These are phyloP conservation scores for Melampsora abietis-canadensis DNA, from an alignment of 1,284 basidiomycete genomes.

Conservation along the genomic window DNA sequence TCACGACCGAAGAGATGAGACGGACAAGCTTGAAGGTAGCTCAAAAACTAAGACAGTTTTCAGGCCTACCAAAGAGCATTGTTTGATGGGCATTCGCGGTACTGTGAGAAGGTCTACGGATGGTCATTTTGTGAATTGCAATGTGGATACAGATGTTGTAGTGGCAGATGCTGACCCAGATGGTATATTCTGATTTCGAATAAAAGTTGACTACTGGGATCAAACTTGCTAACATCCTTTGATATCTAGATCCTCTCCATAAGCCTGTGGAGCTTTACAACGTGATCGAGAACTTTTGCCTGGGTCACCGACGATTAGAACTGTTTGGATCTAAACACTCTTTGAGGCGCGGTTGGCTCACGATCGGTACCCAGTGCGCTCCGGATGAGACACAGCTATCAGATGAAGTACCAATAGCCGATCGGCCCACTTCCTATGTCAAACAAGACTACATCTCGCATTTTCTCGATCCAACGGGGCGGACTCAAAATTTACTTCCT, in stretches of 20 bases:
- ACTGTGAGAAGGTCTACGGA: conserved; percentile 92
- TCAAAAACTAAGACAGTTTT: conserved; percentile 58
- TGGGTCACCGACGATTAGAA: conserved; percentile 85
- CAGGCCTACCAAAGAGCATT: conserved; percentile 88
- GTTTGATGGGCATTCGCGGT: conserved; percentile 95
- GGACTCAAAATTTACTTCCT: conserved; percentile 38
- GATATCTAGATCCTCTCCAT: conserved; percentile 63
- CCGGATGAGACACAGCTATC: conserved; percentile 42
- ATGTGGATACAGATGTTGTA: conserved; percentile 65
- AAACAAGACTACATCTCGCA: conserved; percentile 20
- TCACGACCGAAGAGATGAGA: conserved; percentile 2
- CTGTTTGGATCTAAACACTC: conserved; percentile 74
- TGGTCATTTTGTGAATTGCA: conserved; percentile 94
- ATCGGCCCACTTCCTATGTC: conserved; percentile 22
- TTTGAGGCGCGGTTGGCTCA: conserved; percentile 86
- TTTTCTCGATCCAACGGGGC: conserved; percentile 29
- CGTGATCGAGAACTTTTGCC: conserved; percentile 94
- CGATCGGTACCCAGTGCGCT: conserved; percentile 60
- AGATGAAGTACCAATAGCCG: not conserved
- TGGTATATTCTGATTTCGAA: conserved; percentile 9
- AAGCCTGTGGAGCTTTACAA: conserved; percentile 94
- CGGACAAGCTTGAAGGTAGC: conserved; percentile 14
- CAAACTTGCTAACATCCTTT: not conserved
- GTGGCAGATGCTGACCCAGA: conserved; percentile 38
- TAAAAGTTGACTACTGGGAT: not conserved